Conservation (phyloP, 2,329 filamentous ascomycete genomes). For the Phialemoniopsis sp. region DNA sequence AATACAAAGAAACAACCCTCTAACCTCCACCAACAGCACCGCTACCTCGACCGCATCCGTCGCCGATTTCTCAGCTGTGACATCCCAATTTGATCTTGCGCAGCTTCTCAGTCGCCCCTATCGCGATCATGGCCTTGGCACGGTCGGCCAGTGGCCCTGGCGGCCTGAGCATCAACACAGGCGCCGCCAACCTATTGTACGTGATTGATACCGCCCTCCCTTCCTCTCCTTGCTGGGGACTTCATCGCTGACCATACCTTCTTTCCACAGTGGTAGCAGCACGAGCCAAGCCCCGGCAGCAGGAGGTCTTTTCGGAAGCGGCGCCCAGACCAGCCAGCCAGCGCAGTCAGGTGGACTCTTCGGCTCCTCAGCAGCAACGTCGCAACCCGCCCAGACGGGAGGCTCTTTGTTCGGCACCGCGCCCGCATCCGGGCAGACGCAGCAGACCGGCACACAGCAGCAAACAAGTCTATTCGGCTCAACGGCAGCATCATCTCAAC, state of each 20-base stretch:
- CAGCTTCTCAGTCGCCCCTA: not conserved
- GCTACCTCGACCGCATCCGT: too few species aligned
- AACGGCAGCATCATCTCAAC: constrained; percentile 11
- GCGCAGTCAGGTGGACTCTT: constrained; percentile 30
- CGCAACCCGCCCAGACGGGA: constrained; percentile 1
- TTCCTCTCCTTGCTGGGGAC: too few species aligned
- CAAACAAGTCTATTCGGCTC: constrained; percentile 7
- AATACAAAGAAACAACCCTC: not conserved
- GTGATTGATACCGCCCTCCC: constrained; percentile 15
- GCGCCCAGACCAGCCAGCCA: constrained; percentile 14
- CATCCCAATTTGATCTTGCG: not conserved
- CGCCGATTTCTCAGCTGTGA: too few species aligned
- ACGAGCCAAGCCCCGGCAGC: constrained; percentile 24
- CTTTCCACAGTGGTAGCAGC: constrained; percentile 17
- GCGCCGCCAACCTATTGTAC: constrained; percentile 53
- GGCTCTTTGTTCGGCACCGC: too few species aligned
- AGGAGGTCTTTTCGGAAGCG: constrained; percentile 10
- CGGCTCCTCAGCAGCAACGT: constrained; percentile 16
- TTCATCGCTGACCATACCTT: constrained; percentile 3
- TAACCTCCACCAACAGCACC: too few species aligned
- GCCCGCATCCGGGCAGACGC: too few species aligned
- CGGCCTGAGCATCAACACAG: constrained; percentile 61
- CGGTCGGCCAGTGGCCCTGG: constrained; percentile 57
- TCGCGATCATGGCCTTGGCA: constrained; percentile 38
- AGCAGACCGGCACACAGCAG: too few species aligned